Base-by-base conservation (phyloP, 306 rosid species). In the Vigna radiata region DNA sequence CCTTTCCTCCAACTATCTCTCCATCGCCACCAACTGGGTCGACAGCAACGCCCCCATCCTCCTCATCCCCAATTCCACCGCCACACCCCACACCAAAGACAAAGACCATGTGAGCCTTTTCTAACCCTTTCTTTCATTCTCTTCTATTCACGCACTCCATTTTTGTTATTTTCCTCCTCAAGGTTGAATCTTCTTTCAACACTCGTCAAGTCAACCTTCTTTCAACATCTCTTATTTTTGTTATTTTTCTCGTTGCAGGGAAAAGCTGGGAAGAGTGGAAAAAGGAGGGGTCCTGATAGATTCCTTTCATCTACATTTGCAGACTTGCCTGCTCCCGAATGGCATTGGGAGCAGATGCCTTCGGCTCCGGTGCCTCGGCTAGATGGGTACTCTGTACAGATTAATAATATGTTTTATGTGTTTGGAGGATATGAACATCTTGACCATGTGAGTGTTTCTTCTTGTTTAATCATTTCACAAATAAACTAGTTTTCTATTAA, bases 331-430 rank as follows among this genome's bases (percentile, higher is more conserved):
- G 98, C 97, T 53, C 96, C 96, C 23, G 87, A 87, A 16, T 85
- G 82, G 83, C 79, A 78, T 41, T 94, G 97, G 98, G 97, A 94
- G 77, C 83, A 85, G 54, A 87, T 94, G 93, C 85, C 90, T 1
- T 65, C 94, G 2, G 97, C 98, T 25, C 96, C 98, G 0, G 97
- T 94, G 15, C 97, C 97, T 56, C 93, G 94, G 67, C 87, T 94
- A 2, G 97, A 94, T 70, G 98, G 97, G n/a, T 86, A 81, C 17
- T 77, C 98, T 17, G 65, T 91, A 59, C 97, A 91, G 88, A 91
- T 94, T 61, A 73, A 78, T 15, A 59, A 91, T 66, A 73, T 90
- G 36, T 81, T 94, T 12, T 94, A 88, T 6, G 96, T 94, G 4
- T 90, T 94, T 80, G 87, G 90, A 9, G 97, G 98, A 81, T 94